Conservation (phyloP, 305 asterid species). For the Fraxinus paxiana region DNA sequence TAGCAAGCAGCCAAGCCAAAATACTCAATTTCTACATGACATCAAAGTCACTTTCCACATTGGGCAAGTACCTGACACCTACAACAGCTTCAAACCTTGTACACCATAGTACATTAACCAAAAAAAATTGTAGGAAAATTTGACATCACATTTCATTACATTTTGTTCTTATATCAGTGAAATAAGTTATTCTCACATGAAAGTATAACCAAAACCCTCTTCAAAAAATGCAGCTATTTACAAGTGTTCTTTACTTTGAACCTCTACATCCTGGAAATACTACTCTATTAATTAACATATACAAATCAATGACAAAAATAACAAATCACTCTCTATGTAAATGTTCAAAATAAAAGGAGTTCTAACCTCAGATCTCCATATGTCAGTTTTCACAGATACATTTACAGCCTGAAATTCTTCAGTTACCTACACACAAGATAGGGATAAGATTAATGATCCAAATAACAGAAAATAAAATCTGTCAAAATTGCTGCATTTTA, state of each 20-base stretch:
- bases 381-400: slow-evolving; percentile 78
- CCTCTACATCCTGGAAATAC: background rate
- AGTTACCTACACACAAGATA: slow-evolving; percentile 52
- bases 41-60: background rate
- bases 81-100: background rate
- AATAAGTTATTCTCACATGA: background rate
- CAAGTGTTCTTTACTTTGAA: background rate
- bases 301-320: background rate
- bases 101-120: background rate
- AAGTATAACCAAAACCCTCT: background rate
- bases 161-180: background rate
- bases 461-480: slow-evolving; percentile 3
- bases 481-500: slow-evolving; percentile 32
- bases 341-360: slow-evolving; percentile 17
- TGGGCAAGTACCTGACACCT: background rate
- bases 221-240: background rate
- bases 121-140: background rate
- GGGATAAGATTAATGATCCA: background rate
- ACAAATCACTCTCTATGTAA: background rate
- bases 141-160: background rate
- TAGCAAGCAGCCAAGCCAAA: background rate
- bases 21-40: slow-evolving; percentile 4
- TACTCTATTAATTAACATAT: background rate
- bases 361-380: slow-evolving; percentile 85
- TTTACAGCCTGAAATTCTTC: slow-evolving; percentile 95